These are phyloP conservation scores for Excoecaria agallocha DNA, from an alignment of 345 rosid species.

Conservation along the genomic window DNA sequence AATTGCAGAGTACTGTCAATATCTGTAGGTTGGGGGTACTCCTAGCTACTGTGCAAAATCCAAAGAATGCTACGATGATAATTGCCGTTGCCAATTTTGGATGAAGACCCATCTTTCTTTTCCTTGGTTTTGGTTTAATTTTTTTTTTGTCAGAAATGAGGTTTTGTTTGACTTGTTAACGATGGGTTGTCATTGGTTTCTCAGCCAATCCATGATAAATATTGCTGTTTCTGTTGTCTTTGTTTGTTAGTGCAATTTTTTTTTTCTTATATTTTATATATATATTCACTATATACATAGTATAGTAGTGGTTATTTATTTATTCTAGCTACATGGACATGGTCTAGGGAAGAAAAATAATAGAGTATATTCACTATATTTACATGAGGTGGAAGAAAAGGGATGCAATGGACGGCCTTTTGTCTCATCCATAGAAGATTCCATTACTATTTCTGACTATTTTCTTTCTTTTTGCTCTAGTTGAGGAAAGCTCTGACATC, in stretches of 20 bases:
- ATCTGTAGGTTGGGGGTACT: conserved; percentile 41
- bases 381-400: too few relatives aligned
- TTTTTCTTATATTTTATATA: not conserved
- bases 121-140: not conserved
- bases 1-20: conserved; percentile 42
- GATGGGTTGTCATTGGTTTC: conserved; percentile 14
- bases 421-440: too few relatives aligned
- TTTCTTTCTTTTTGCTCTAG: too few relatives aligned
- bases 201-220: conserved; percentile 3
- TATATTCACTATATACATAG: too few relatives aligned
- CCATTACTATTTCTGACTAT: too few relatives aligned
- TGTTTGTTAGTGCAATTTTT: too few relatives aligned
- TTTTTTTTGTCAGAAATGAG: conserved; percentile 7
- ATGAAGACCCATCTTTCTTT: conserved; percentile 23
- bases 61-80: conserved; percentile 1
- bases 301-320: too few relatives aligned
- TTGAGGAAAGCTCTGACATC: too few relatives aligned
- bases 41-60: not conserved
- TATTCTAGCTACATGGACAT: too few relatives aligned
- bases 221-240: conserved; percentile 5
- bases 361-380: too few relatives aligned
- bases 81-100: conserved; percentile 14
- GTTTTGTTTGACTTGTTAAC: conserved; percentile 13
- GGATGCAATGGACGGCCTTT: too few relatives aligned
- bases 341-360: too few relatives aligned